Base-by-base conservation (phyloP, 176 grass and related monocot genomes). In the Oryza meridionalis region DNA sequence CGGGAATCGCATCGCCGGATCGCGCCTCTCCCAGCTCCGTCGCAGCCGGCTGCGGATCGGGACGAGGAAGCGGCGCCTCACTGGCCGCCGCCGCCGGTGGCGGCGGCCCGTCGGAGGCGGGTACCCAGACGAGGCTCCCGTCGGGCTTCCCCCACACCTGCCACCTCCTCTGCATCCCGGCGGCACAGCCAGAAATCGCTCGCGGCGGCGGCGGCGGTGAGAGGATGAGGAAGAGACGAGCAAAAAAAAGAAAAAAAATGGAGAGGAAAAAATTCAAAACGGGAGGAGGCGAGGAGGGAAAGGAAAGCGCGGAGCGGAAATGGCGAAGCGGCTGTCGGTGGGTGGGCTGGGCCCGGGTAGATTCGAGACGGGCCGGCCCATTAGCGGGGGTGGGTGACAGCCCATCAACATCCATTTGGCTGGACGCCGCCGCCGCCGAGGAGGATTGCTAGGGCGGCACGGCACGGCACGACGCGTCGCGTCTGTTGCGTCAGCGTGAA, bases 61-160 rank as follows among this genome's bases (percentile, higher is more conserved):
- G 44, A 51, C 27, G 31, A 19, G 33, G 16, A n/a, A 14, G 19
- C 21, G 77, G 63, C 64, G 2, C 58, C 51, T 58, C 51, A 58
- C 1, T 22, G 26, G 32, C 66, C 0, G 4, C 19, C 46, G 64
- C 9, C 3, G 31, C 1, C 15, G 76, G 42, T 1, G 31, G 2
- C n/a, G 68, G 42, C 11, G 72, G 50, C 37, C 3, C 35, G 45
- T 51, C 79, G 75, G 69, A 1, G 27, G 75, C 75, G 29, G 84
- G 84, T 49, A 86, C 12, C 88, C 88, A 90, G 21, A 83, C 21
- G 69, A 86, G 75, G 75, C 62, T 32, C n/a, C 88, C 84, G 80
- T 90, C 84, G 49, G 84, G 75, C 14, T 59, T 38, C 69, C 37
- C 47, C 61, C 74, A 83, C 37, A 90, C 79, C 84, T 79, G 80